Conservation (phyloP, 106 monocot species). For the Cymbidium sinense region DNA sequence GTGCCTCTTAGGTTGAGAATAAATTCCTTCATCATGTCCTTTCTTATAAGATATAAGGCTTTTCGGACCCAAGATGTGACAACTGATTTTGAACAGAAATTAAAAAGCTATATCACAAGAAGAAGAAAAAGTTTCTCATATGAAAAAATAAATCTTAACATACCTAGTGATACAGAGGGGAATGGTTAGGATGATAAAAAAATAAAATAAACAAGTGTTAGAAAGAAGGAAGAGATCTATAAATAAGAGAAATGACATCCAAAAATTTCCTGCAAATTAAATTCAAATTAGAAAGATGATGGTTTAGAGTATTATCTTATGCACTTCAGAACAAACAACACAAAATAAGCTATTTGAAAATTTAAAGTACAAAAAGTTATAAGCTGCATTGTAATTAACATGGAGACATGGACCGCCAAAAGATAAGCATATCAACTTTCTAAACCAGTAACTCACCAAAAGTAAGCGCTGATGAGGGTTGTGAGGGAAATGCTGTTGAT, state of each 20-base stretch:
- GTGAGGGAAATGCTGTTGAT: slow-evolving; percentile 2
- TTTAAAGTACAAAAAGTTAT: neutral
- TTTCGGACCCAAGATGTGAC: neutral
- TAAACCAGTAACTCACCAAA: slow-evolving; percentile 4
- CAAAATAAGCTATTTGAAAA: neutral
- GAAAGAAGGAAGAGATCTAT: neutral
- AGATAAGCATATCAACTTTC: neutral
- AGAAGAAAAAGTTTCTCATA: neutral
- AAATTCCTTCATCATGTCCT: too few species aligned
- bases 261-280: neutral
- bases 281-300: neutral
- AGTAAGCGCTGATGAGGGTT: neutral
- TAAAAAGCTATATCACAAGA: neutral
- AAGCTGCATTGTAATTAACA: neutral
- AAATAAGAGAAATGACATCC: neutral
- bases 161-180: neutral
- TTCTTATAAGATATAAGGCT: too few species aligned
- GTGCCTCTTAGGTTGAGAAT: too few species aligned
- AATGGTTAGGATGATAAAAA: neutral
- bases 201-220: neutral
- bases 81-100: neutral
- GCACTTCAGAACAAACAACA: neutral
- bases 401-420: neutral
- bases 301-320: neutral
- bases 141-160: neutral